These are phyloP conservation scores for Hypomyces perniciosus DNA, from an alignment of 2,329 filamentous ascomycete genomes.

Conservation along the genomic window DNA sequence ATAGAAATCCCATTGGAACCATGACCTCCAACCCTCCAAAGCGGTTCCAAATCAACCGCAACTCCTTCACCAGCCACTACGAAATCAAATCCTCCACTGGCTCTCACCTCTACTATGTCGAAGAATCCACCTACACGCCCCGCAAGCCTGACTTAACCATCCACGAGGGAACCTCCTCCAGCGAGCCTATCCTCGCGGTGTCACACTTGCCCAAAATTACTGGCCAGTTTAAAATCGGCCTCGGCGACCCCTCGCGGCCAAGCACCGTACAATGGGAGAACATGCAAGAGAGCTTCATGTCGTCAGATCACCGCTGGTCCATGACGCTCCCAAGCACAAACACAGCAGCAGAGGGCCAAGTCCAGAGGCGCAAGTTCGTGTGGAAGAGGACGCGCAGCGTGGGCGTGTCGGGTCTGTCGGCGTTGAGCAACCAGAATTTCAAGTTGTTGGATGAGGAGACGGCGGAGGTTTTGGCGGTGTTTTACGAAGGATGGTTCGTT, in stretches of 20 bases:
- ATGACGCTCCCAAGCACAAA: background rate
- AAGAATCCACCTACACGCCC: constrained; percentile 1
- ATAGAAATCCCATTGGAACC: background rate
- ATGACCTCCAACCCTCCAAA: background rate
- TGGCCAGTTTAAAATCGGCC: constrained; percentile 13
- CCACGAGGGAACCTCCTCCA: constrained; percentile 5
- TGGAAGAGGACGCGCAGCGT: constrained; percentile 15
- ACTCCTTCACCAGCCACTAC: background rate
- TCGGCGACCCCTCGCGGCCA: constrained; percentile 10
- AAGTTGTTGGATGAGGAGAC: constrained; percentile 11
- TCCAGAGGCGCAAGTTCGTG: background rate
- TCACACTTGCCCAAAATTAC: constrained; percentile 11
- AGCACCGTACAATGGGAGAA: constrained; percentile 13
- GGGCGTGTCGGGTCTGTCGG: constrained; percentile 2
- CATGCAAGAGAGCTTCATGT: constrained; percentile 6
- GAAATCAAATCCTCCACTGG: background rate
- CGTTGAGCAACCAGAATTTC: constrained; percentile 5
- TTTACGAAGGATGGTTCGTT: constrained; percentile 11
- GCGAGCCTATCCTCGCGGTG: constrained; percentile 11
- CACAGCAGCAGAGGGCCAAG: background rate
- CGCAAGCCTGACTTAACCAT: constrained; percentile 12
- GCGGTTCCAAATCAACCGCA: background rate
- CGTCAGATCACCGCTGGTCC: constrained; percentile 4
- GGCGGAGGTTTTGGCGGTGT: constrained; percentile 12
- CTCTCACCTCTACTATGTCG: constrained; percentile 1